These are phyloP conservation scores for Calocybe cyanea DNA, from an alignment of 768 basidiomycete species.

Conservation along the genomic window DNA sequence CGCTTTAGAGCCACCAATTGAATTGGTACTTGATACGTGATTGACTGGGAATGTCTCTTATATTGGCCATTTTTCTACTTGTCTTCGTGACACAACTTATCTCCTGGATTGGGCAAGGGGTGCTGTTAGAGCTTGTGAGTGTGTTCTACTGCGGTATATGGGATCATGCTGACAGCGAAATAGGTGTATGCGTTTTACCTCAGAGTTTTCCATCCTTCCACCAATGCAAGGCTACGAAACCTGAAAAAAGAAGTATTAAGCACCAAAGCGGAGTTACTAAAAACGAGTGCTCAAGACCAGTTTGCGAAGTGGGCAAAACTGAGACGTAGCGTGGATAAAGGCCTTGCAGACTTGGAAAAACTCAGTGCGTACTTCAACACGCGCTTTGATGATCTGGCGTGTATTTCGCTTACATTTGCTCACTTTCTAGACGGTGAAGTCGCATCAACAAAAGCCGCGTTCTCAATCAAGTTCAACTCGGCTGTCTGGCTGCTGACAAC, in stretches of 20 bases:
- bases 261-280: slow-evolving; percentile 80
- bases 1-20: slow-evolving; percentile 2
- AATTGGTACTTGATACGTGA: slow-evolving; percentile 9
- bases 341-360: slow-evolving; percentile 84
- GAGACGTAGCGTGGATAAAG: slow-evolving; percentile 87
- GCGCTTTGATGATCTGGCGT: slow-evolving; percentile 3
- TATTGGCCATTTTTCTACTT: slow-evolving; percentile 76
- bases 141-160: slow-evolving; percentile 1
- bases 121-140: slow-evolving; percentile 77
- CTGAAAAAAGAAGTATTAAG: slow-evolving; percentile 79
- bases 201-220: slow-evolving; percentile 54
- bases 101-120: slow-evolving; percentile 85
- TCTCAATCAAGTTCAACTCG: slow-evolving; percentile 68
- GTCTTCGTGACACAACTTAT: slow-evolving; percentile 82
- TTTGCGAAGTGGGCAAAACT: slow-evolving; percentile 99
- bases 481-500: slow-evolving; percentile 83
- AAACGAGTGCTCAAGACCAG: slow-evolving; percentile 94
- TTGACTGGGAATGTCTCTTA: slow-evolving; percentile 59
- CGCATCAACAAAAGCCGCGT: slow-evolving; percentile 52
- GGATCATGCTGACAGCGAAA: neutral
- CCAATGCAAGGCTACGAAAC: slow-evolving; percentile 54
- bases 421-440: slow-evolving; percentile 61
- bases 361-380: slow-evolving; percentile 61
- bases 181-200: slow-evolving; percentile 76
- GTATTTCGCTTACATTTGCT: neutral